Evolutionary conservation across 257 asterid species (phyloP).

Genomic region (Schizonepeta tenuifolia): DNA sequence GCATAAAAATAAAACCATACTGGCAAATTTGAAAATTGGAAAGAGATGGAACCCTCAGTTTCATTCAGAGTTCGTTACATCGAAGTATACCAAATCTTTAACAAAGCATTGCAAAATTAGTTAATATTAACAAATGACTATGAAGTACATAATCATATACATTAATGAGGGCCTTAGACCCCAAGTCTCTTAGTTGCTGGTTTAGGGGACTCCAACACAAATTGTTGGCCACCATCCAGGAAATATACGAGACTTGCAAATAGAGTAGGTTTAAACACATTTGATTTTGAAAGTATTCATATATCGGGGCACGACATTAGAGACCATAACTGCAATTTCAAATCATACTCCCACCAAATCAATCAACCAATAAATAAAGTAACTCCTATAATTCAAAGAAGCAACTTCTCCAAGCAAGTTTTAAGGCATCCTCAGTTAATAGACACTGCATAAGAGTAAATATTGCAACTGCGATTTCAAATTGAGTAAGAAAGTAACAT

Average conservation of each 20-base stretch:
- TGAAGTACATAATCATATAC: neutral
- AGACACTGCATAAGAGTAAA: neutral
- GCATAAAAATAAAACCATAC: neutral
- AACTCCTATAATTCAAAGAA: conserved; percentile 13
- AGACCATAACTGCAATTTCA: neutral
- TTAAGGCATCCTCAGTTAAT: neutral
- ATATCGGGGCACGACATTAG: neutral
- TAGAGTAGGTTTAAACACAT: neutral
- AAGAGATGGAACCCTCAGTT: conserved; percentile 12
- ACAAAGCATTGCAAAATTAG: neutral
- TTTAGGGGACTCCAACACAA: neutral
- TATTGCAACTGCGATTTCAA: neutral
- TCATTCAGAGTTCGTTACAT: neutral
- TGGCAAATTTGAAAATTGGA: neutral
- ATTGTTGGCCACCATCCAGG: neutral
- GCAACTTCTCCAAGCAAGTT: conserved; percentile 1
- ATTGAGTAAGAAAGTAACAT: neutral
- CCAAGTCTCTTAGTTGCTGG: neutral
- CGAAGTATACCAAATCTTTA: neutral
- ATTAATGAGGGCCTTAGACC: neutral
- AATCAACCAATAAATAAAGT: neutral
- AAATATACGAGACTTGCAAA: neutral
- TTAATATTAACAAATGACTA: neutral
- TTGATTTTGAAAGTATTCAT: neutral
- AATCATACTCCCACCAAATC: too few relatives aligned